Conservation (phyloP, 768 basidiomycete species). For the Paxillus rubicundulus region DNA sequence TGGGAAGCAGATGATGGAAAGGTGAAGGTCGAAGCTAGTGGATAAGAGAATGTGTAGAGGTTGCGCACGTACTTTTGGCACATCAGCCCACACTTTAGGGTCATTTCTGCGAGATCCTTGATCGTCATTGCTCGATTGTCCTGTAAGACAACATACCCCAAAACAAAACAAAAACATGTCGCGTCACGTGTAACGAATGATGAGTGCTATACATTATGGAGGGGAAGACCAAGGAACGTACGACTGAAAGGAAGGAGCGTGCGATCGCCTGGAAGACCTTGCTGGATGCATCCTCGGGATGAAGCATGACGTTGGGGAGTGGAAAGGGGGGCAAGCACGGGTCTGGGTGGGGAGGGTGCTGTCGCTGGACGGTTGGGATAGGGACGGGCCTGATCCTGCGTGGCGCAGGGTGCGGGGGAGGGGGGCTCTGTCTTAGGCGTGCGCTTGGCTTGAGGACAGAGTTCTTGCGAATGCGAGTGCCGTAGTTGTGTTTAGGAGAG, state of each 20-base stretch:
- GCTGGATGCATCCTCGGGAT: conserved; percentile 68
- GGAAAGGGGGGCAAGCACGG: conserved; percentile 47
- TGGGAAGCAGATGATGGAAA: conserved; percentile 7
- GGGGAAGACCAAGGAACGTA: conserved; percentile 35
- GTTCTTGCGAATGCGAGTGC: conserved; percentile 54
- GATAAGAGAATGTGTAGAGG: conserved; percentile 13
- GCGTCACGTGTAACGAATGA: conserved; percentile 17
- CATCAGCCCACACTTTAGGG: conserved; percentile 58
- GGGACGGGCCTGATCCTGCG: conserved; percentile 34
- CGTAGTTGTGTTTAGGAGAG: conserved; percentile 41
- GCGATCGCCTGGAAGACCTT: conserved; percentile 75
- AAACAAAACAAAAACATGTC: conserved; percentile 14
- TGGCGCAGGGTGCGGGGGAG: conserved; percentile 33
- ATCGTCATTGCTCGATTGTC: conserved; percentile 84
- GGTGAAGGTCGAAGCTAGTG: conserved; percentile 6
- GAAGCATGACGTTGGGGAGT: conserved; percentile 61
- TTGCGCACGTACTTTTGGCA: conserved; percentile 66
- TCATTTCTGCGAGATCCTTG: conserved; percentile 78
- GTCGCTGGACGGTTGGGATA: conserved; percentile 19
- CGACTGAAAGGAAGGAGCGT: conserved; percentile 70
- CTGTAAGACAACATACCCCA: conserved; percentile 33
- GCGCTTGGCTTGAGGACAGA: conserved; percentile 50
- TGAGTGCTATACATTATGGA: conserved; percentile 12
- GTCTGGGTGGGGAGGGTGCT: conserved; percentile 15
- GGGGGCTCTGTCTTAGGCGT: conserved; percentile 47